A percentile compares a stretch with the other conserved stretches of the same genome.
Conservation (phyloP, 805 yeast genomes). For the Kodamaea kaohsiungensis region DNA sequence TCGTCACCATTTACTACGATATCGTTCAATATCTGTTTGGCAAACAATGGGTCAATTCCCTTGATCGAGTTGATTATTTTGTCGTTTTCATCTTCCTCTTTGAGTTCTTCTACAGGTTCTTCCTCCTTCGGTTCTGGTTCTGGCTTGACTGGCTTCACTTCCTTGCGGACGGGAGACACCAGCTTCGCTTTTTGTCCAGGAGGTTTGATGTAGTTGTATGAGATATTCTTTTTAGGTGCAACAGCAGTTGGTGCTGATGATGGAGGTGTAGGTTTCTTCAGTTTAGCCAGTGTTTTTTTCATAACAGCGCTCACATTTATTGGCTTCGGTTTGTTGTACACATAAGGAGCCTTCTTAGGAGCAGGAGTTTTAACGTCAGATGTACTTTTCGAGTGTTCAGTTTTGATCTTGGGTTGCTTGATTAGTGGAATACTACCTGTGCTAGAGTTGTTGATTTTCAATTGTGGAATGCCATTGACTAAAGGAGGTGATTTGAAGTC, state of each 20-base stretch:
- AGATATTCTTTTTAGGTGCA: slow-evolving; percentile 11
- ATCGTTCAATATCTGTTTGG: slow-evolving; percentile 82
- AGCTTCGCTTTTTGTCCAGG: slow-evolving; percentile 4
- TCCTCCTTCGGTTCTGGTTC: slow-evolving; percentile 1
- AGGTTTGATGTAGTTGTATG: slow-evolving; percentile 17
- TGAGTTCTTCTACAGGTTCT: slow-evolving; percentile 1
- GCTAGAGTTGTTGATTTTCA: neutral
- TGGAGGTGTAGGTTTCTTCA: slow-evolving; percentile 12
- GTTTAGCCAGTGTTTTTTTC: slow-evolving; percentile 20
- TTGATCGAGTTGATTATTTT: slow-evolving; percentile 45
- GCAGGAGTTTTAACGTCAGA: neutral
- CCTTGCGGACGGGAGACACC: neutral
- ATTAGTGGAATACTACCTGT: slow-evolving; percentile 1
- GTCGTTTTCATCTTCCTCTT: slow-evolving; percentile 27
- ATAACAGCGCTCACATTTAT: slow-evolving; percentile 35
- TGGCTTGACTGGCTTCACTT: neutral
- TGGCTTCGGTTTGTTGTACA: slow-evolving; percentile 42
- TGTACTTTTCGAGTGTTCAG: slow-evolving; percentile 3
- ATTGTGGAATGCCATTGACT: neutral
- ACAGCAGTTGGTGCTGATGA: slow-evolving; percentile 8
- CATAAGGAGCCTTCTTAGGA: slow-evolving; percentile 20
- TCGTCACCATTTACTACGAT: slow-evolving; percentile 88
- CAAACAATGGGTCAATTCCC: slow-evolving; percentile 80
- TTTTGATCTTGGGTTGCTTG: slow-evolving; percentile 1
- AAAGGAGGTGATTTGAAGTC: slow-evolving; percentile 1